Evolutionary conservation across 345 rosid genomes (phyloP).

Genomic region (Kandelia obovata): DNA sequence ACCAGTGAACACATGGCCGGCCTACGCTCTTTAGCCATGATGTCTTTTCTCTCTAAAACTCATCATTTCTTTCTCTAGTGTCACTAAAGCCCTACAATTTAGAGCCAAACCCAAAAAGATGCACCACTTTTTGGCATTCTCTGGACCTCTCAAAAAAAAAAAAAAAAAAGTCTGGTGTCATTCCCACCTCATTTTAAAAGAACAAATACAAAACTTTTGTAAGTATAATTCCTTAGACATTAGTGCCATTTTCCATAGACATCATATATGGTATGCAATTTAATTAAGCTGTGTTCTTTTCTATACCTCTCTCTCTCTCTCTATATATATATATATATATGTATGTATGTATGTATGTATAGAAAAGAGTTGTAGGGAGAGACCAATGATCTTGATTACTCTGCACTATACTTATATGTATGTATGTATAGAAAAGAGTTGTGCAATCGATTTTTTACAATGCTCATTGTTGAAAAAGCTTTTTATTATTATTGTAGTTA

Average conservation of each 20-base stretch:
- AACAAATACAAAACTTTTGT: constrained; percentile 12
- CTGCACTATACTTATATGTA: too few species aligned
- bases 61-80: neutral
- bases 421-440: too few species aligned
- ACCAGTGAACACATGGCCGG: neutral
- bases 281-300: neutral
- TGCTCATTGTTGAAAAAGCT: too few species aligned
- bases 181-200: constrained; percentile 2
- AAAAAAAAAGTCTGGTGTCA: constrained; percentile 21
- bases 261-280: neutral
- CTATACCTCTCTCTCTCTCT: neutral
- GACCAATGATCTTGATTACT: too few species aligned
- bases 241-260: constrained; percentile 5
- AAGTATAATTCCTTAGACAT: constrained; percentile 3
- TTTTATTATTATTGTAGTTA: too few species aligned
- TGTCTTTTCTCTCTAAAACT: neutral
- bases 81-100: constrained; percentile 25
- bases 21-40: neutral
- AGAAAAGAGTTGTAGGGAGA: neutral
- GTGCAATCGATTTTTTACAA: too few species aligned
- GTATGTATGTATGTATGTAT: neutral
- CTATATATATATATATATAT: too few species aligned
- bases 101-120: constrained; percentile 31
- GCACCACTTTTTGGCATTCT: constrained; percentile 28
- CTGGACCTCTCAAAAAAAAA: constrained; percentile 5